A percentile compares a stretch with the other conserved stretches of the same genome.
These are phyloP conservation scores for Diplodia seriata DNA, from an alignment of 2,329 filamentous ascomycete genomes.

Conservation along the genomic window DNA sequence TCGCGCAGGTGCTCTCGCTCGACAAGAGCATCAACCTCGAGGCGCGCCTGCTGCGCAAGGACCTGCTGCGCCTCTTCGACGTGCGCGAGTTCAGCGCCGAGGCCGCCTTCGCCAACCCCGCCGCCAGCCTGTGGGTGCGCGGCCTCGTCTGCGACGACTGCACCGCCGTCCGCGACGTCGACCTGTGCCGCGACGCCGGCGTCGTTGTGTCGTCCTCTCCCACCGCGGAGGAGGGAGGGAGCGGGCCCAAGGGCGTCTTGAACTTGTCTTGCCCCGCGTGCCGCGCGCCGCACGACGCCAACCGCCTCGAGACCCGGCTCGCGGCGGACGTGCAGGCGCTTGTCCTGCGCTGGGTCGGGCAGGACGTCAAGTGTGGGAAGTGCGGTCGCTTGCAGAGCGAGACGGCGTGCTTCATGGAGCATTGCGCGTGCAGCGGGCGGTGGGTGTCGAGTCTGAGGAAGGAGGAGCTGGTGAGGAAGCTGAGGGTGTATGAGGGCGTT, in stretches of 20 bases:
- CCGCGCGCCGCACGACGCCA: slow-evolving; percentile 74
- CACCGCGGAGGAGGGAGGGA: slow-evolving; percentile 32
- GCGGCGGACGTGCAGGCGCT: slow-evolving; percentile 77
- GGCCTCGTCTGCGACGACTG: slow-evolving; percentile 89
- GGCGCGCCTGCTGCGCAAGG: slow-evolving; percentile 84
- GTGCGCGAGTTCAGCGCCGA: slow-evolving; percentile 91
- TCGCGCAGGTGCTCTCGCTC: slow-evolving; percentile 90
- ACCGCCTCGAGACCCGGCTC: slow-evolving; percentile 82
- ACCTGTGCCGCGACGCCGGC: slow-evolving; percentile 89
- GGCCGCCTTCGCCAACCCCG: slow-evolving; percentile 87
- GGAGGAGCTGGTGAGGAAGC: slow-evolving; percentile 67
- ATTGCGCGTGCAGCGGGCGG: slow-evolving; percentile 88
- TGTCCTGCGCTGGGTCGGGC: slow-evolving; percentile 81
- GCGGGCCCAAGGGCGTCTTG: neutral
- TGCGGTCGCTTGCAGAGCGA: slow-evolving; percentile 70
- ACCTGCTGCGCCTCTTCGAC: slow-evolving; percentile 88
- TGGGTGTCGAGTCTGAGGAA: slow-evolving; percentile 78
- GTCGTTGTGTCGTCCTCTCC: slow-evolving; percentile 64
- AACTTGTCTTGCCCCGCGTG: slow-evolving; percentile 72
- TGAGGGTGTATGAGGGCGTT: slow-evolving; percentile 76
- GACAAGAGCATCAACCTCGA: slow-evolving; percentile 92
- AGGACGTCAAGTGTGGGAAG: slow-evolving; percentile 88
- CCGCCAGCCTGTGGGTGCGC: slow-evolving; percentile 72
- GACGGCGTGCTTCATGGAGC: slow-evolving; percentile 86
- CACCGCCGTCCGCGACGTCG: slow-evolving; percentile 85